Percentiles rank a stretch among this genome's conserved stretches.
phyloP scores from a whole-genome alignment of 306 rosid species.

The Glycyrrhiza uralensis region DNA sequence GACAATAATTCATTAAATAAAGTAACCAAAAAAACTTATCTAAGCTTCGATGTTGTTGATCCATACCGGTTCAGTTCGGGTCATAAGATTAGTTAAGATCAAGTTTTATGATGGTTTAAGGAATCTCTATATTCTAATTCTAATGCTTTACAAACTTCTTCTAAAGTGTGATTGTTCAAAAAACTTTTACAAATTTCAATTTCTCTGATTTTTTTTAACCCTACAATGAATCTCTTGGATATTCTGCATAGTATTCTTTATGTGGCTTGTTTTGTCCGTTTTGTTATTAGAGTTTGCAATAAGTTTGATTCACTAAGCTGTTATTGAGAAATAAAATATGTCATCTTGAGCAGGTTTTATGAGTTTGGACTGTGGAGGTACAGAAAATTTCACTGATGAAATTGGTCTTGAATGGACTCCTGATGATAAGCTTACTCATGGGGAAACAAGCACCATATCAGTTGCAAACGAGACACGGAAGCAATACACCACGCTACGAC shows the following conservation, averaged over 20 bases:
- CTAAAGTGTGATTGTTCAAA: not conserved
- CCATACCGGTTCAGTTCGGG: not conserved
- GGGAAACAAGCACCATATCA: slow-evolving; percentile 47
- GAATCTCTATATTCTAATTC: not conserved
- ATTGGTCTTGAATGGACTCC: slow-evolving; percentile 80
- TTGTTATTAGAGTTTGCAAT: not conserved
- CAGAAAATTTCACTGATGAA: slow-evolving; percentile 60
- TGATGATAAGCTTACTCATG: slow-evolving; percentile 48
- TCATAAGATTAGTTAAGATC: not conserved
- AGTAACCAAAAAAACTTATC: not conserved
- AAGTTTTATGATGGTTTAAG: not conserved
- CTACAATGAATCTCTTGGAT: not conserved
- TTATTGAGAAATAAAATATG: not conserved
- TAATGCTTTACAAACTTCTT: not conserved
- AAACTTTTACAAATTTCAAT: not conserved
- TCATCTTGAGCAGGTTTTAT: slow-evolving; percentile 62
- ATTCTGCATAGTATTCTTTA: not conserved
- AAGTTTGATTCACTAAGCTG: not conserved
- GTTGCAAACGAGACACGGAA: slow-evolving; percentile 65
- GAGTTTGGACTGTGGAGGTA: slow-evolving; percentile 95
- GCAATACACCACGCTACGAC: slow-evolving; percentile 68
- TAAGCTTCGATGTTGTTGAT: not conserved
- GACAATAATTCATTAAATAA: not conserved
- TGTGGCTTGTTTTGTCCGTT: not conserved
- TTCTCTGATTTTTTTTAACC: not conserved